Evolutionary conservation across 352 stramenopile species (phyloP).

Genomic region (Blastocystis sp.): DNA sequence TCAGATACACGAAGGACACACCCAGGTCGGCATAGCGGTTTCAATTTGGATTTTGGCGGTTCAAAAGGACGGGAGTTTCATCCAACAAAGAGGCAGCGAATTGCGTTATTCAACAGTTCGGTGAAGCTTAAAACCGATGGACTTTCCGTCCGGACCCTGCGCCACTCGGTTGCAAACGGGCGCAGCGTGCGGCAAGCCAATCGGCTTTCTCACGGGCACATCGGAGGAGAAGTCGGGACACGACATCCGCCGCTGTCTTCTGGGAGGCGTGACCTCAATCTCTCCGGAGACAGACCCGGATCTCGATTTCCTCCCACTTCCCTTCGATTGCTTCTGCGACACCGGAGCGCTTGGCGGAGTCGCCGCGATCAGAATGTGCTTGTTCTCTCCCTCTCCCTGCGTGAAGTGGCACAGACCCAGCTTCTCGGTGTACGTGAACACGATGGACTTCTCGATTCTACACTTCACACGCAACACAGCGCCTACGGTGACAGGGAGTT

Average conservation of each 20-base stretch:
- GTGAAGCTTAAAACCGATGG: neutral
- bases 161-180: neutral
- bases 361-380: conserved; percentile 38
- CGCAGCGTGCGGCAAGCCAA: neutral
- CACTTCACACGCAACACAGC: neutral
- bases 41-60: neutral
- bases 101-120: conserved; percentile 5
- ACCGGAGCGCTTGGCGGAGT: neutral
- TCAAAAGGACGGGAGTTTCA: neutral
- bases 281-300: neutral
- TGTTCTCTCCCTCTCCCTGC: conserved; percentile 26
- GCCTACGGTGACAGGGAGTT: conserved; percentile 41
- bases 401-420: conserved; percentile 69
- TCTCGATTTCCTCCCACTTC: neutral
- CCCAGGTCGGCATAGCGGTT: neutral
- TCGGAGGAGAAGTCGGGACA: neutral
- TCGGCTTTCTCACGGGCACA: neutral
- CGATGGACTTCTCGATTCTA: conserved; percentile 66
- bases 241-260: conserved; percentile 19
- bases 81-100: neutral
- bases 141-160: neutral
- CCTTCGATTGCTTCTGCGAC: neutral
- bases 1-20: conserved; percentile 8
- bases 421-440: conserved; percentile 72
- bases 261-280: neutral